These are phyloP conservation scores for Starmera stellimalicola DNA, from an alignment of 1,139 yeast species.

Conservation along the genomic window DNA sequence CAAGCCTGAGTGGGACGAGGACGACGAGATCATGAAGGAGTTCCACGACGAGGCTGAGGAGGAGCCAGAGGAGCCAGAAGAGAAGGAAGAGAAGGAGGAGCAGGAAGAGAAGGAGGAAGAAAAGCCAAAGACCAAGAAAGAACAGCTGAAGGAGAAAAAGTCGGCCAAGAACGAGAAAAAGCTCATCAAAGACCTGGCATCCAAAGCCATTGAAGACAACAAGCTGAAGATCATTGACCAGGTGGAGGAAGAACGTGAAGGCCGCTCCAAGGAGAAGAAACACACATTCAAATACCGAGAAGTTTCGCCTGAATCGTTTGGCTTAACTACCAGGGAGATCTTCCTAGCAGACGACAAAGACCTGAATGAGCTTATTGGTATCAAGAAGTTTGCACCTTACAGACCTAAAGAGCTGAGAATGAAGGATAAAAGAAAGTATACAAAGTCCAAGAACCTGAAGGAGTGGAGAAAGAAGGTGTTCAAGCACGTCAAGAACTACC, in stretches of 20 bases:
- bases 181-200: constrained; percentile 57
- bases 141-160: constrained; percentile 44
- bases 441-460: constrained; percentile 71
- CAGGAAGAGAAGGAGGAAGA: constrained; percentile 12
- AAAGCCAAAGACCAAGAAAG: constrained; percentile 35
- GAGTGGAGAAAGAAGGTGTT: constrained; percentile 90
- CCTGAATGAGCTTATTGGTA: constrained; percentile 73
- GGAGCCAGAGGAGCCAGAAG: constrained; percentile 16
- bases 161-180: constrained; percentile 55
- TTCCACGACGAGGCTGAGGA: constrained; percentile 15
- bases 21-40: constrained; percentile 35
- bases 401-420: constrained; percentile 63
- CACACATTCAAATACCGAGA: constrained; percentile 76
- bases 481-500: constrained; percentile 38
- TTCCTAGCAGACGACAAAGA: constrained; percentile 82
- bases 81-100: constrained; percentile 13
- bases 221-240: constrained; percentile 41
- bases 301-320: constrained; percentile 91
- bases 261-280: constrained; percentile 31
- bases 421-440: constrained; percentile 76
- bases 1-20: constrained; percentile 49
- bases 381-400: constrained; percentile 91
- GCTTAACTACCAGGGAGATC: constrained; percentile 79
- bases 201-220: constrained; percentile 56
- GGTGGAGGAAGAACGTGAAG: constrained; percentile 55